Evolutionary conservation across 805 yeast genomes (phyloP), one percentile per base, ranked within the genome.

Genomic region (Ogataea zsoltii): DNA sequence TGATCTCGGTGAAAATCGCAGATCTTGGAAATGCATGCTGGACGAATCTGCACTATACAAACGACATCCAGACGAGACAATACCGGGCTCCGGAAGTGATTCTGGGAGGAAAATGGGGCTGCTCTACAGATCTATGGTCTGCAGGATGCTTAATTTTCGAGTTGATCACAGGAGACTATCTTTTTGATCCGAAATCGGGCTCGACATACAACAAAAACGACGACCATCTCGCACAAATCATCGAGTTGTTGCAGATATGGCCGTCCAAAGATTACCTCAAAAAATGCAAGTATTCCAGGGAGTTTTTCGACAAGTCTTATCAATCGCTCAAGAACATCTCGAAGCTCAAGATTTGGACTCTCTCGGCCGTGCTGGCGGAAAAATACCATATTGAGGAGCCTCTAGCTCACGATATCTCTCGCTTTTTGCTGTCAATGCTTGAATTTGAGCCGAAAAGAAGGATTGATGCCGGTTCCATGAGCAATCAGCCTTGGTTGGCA

Each of bases 1-100:
- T 66, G 14, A 67, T 68, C 14, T 63, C 66, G 10, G 79, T 82
- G 30, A 83, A 83, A 53, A 75, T 83, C 32, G 88, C 88, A 2
- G 88, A 83, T 61, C 69, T 83, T 49, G 88, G 88, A 28, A 83
- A 83, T 59, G 85, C 87, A 3, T 82, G 87, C 62, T 81, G 83
- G 80, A 66, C 70, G 21, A 69, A 76, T 54, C 76, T 74, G 42
- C 88, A 83, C 59, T 83, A 77, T 59, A 80, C 87, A 4, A 79
- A 80, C 55, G 85, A 82, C 57, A 82, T 82, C 48, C 86, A 82
- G 61, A 82, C 88, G 2, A 63, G 88, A 46, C 87, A 82, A 55
- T 82, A 82, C 57, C 63, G 88, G 30, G 69, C 85, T 1, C 87
- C 88, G 0, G 88, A 83, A 55, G 76, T 81, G 2, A 69, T 83